Conservation (phyloP, 306 rosid genomes). For the Lithocarpus polystachyus region DNA sequence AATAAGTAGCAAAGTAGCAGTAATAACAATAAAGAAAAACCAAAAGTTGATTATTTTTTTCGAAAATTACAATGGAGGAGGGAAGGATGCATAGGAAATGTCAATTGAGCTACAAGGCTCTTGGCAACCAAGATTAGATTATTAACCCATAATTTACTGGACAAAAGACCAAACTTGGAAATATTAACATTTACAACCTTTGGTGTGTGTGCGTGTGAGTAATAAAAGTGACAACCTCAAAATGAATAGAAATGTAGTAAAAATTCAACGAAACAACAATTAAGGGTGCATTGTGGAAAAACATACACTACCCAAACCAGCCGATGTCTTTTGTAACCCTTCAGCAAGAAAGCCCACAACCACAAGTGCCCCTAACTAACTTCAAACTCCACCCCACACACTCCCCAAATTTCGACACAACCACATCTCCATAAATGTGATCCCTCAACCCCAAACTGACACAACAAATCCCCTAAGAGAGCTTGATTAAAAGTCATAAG, state of each 20-base stretch:
- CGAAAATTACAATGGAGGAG: too few relatives aligned
- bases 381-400: too few relatives aligned
- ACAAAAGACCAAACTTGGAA: background rate
- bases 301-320: slow-evolving; percentile 96
- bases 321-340: slow-evolving; percentile 83
- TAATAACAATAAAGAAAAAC: background rate
- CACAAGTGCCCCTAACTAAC: too few relatives aligned
- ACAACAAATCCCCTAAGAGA: too few relatives aligned
- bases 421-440: too few relatives aligned
- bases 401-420: too few relatives aligned
- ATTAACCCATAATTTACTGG: background rate
- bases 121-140: too few relatives aligned
- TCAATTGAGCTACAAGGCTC: too few relatives aligned
- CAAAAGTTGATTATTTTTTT: background rate
- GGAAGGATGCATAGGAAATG: too few relatives aligned
- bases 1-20: background rate
- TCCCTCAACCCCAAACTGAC: too few relatives aligned
- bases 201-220: background rate
- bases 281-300: background rate
- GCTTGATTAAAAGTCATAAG: too few relatives aligned
- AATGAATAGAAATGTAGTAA: background rate
- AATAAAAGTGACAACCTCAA: background rate
- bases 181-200: background rate
- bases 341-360: slow-evolving; percentile 90
- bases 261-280: slow-evolving; percentile 21